Evolutionary conservation across 495 filamentous ascomycete species (phyloP).

Genomic region (Neurospora sublineolata): DNA sequence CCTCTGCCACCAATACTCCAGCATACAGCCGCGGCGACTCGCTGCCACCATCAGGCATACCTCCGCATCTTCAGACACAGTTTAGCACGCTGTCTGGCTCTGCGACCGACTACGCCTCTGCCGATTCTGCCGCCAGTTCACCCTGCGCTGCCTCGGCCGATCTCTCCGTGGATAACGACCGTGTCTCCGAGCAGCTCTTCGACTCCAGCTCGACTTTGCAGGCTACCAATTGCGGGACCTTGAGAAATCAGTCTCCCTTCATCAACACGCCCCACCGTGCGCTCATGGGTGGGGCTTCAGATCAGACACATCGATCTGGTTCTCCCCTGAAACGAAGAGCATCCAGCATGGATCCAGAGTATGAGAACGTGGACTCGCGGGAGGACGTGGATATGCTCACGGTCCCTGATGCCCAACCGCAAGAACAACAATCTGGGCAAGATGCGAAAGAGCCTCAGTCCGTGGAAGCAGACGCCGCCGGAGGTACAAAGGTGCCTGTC

Average conservation of each 20-base stretch:
- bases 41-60: conserved; percentile 33
- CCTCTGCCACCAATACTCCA: conserved; percentile 33
- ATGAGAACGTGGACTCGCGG: conserved; percentile 15
- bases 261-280: conserved; percentile 31
- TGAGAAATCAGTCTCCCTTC: conserved; percentile 31
- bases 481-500: not conserved
- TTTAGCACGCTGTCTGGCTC: conserved; percentile 24
- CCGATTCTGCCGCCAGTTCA: conserved; percentile 45
- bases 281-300: conserved; percentile 42
- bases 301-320: conserved; percentile 39
- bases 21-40: conserved; percentile 53
- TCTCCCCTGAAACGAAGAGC: conserved; percentile 45
- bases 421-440: not conserved
- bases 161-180: conserved; percentile 54
- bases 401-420: conserved; percentile 6
- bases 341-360: conserved; percentile 40
- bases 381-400: conserved; percentile 42
- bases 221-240: conserved; percentile 3
- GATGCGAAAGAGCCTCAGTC: not conserved
- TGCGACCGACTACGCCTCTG: conserved; percentile 38
- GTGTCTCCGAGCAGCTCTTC: conserved; percentile 35
- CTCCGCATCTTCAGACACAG: conserved; percentile 37
- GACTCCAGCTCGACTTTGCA: conserved; percentile 14
- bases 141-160: conserved; percentile 64
- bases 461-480: not conserved